A percentile compares a stretch with the other conserved stretches of the same genome.
Evolutionary conservation across 257 asterid genomes (phyloP).

Genomic region (Marsdenia floribunda): DNA sequence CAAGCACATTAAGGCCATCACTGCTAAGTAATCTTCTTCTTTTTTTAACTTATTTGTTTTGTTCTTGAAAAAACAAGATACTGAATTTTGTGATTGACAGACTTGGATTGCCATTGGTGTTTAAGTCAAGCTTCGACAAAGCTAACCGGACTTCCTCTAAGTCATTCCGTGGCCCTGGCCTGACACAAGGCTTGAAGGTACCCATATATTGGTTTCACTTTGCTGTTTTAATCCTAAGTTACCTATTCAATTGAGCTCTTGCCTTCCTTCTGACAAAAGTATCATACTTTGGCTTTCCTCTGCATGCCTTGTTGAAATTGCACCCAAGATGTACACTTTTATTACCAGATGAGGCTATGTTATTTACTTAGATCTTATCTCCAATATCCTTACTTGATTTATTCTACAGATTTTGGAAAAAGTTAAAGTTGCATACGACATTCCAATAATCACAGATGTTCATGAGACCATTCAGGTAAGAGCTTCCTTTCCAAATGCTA

Average conservation of each 20-base stretch:
- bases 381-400: background rate
- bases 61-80: background rate
- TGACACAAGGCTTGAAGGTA: slow-evolving; percentile 74
- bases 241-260: background rate
- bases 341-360: background rate
- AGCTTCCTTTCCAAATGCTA: slow-evolving; percentile 1
- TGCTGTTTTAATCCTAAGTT: background rate
- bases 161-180: slow-evolving; percentile 90
- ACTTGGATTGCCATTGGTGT: slow-evolving; percentile 65
- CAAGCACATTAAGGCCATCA: slow-evolving; percentile 50
- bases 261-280: background rate
- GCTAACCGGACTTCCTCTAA: slow-evolving; percentile 84
- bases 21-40: slow-evolving; percentile 38
- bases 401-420: slow-evolving; percentile 68
- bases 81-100: slow-evolving; percentile 25
- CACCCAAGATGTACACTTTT: background rate
- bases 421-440: slow-evolving; percentile 64
- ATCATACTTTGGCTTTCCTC: background rate
- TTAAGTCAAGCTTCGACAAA: slow-evolving; percentile 88
- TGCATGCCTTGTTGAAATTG: background rate
- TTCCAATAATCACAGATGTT: slow-evolving; percentile 79
- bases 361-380: slow-evolving; percentile 1
- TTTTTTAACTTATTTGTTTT: background rate
- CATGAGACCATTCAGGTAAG: slow-evolving; percentile 70
- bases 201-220: background rate